Percentiles rank a stretch among this genome's conserved stretches.
phyloP scores from a whole-genome alignment of 208 protist genomes.

The Trypanosoma mega region DNA sequence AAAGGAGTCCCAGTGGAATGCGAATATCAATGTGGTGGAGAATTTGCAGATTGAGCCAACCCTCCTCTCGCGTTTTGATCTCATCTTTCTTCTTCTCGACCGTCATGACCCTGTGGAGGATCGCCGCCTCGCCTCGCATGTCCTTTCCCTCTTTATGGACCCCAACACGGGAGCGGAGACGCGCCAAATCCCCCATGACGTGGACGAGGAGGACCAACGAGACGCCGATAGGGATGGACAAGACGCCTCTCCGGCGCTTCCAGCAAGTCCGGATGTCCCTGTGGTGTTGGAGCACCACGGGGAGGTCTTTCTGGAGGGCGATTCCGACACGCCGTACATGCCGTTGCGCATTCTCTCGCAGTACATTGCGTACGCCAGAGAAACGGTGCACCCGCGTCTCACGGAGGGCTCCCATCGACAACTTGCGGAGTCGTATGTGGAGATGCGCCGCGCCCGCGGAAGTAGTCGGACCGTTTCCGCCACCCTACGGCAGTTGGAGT shows the following conservation, averaged over 20 bases:
- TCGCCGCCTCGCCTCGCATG: slow-evolving; percentile 94
- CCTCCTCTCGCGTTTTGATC: slow-evolving; percentile 98
- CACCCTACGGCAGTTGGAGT: slow-evolving; percentile 98
- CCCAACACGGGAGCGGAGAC: slow-evolving; percentile 7
- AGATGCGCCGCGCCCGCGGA: slow-evolving; percentile 86
- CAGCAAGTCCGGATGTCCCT: too few relatives aligned
- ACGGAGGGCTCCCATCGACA: slow-evolving; percentile 84
- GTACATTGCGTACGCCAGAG: slow-evolving; percentile 93
- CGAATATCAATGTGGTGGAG: slow-evolving; percentile 95
- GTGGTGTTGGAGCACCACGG: slow-evolving; percentile 70
- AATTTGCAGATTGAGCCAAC: slow-evolving; percentile 99
- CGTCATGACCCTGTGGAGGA: slow-evolving; percentile 93
- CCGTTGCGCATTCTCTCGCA: slow-evolving; percentile 77
- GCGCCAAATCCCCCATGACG: not conserved
- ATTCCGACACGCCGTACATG: slow-evolving; percentile 63
- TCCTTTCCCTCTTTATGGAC: slow-evolving; percentile 96
- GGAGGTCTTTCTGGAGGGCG: slow-evolving; percentile 69
- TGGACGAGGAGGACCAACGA: not conserved
- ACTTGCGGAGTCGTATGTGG: slow-evolving; percentile 94
- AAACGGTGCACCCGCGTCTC: slow-evolving; percentile 80
- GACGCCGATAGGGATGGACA: slow-evolving; percentile 3
- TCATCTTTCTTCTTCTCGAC: slow-evolving; percentile 98
- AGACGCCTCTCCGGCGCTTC: too few relatives aligned
- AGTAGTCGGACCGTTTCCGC: slow-evolving; percentile 95
- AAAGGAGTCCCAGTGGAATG: slow-evolving; percentile 97